Percentiles rank a stretch among this genome's conserved stretches.
These are phyloP conservation scores for Podospora didyma DNA, from an alignment of 495 filamentous ascomycete genomes.

Conservation along the genomic window DNA sequence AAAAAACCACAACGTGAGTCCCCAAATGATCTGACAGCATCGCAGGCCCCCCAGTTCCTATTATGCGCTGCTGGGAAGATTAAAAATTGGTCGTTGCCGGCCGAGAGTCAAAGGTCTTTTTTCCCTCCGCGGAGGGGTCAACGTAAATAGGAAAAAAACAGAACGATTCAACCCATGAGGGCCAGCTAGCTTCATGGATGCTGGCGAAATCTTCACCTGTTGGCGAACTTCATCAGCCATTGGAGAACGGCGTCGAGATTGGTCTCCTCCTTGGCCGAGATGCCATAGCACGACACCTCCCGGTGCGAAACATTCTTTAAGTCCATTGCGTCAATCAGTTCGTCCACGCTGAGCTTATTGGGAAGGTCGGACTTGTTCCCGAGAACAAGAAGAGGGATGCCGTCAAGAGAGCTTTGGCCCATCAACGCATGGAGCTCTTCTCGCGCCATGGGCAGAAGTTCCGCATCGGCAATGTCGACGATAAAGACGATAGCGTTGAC, in stretches of 20 bases:
- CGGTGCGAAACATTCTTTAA: constrained; percentile 84
- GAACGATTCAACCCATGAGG: constrained; percentile 4
- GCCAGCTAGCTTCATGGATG: background rate
- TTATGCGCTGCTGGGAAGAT: constrained; percentile 25
- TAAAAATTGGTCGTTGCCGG: constrained; percentile 46
- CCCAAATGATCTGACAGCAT: constrained; percentile 13
- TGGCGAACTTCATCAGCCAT: constrained; percentile 89
- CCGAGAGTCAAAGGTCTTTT: constrained; percentile 40
- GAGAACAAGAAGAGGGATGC: constrained; percentile 91
- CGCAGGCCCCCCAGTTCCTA: constrained; percentile 11
- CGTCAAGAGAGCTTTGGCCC: constrained; percentile 76
- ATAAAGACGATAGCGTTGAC: constrained; percentile 99
- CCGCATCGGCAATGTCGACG: constrained; percentile 74
- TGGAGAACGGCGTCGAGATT: constrained; percentile 96
- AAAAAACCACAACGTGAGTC: background rate
- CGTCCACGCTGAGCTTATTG: constrained; percentile 83
- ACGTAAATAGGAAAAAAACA: constrained; percentile 7
- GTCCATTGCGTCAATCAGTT: constrained; percentile 89
- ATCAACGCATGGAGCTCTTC: constrained; percentile 90
- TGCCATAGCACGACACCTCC: constrained; percentile 98
- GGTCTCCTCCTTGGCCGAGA: constrained; percentile 97
- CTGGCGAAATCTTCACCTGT: constrained; percentile 36
- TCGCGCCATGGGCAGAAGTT: constrained; percentile 77
- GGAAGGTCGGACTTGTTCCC: constrained; percentile 96
- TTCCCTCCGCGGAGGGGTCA: constrained; percentile 7